Evolutionary conservation across 2,329 filamentous ascomycete genomes (phyloP).

Genomic region (Aureobasidium zeae): DNA sequence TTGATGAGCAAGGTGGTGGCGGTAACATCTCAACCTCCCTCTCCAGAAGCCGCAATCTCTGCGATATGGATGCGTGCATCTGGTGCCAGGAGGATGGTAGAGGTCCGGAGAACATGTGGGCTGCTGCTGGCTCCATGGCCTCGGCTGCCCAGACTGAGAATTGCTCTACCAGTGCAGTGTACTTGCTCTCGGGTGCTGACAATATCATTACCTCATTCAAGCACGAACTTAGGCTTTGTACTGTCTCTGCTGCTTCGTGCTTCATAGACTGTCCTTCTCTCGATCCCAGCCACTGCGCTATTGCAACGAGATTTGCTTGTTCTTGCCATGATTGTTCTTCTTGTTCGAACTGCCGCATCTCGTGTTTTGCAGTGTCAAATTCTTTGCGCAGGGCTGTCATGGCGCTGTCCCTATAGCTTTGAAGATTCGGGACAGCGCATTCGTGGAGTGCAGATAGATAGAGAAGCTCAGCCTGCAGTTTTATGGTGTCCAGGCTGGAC

Average conservation of each 20-base stretch:
- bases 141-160: conserved; percentile 52
- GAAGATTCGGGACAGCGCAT: conserved; percentile 37
- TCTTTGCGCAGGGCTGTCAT: conserved; percentile 24
- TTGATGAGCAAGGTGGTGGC: not conserved
- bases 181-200: conserved; percentile 47
- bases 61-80: conserved; percentile 9
- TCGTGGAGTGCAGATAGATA: conserved; percentile 57
- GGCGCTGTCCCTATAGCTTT: conserved; percentile 50
- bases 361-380: conserved; percentile 29
- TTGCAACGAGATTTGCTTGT: conserved; percentile 42
- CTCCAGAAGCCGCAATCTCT: conserved; percentile 13
- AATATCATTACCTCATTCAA: conserved; percentile 50
- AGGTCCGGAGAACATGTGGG: conserved; percentile 6
- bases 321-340: conserved; percentile 28
- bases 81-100: conserved; percentile 11
- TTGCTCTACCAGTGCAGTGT: conserved; percentile 44
- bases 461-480: conserved; percentile 52
- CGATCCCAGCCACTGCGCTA: conserved; percentile 42
- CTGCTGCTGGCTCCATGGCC: conserved; percentile 14
- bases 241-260: conserved; percentile 3
- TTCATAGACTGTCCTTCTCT: conserved; percentile 42
- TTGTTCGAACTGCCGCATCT: conserved; percentile 19
- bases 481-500: conserved; percentile 29
- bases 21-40: conserved; percentile 15
- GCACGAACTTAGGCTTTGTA: conserved; percentile 47